Evolutionary conservation across 345 rosid species (phyloP).

Genomic region (Xanthoceras sorbifolium): DNA sequence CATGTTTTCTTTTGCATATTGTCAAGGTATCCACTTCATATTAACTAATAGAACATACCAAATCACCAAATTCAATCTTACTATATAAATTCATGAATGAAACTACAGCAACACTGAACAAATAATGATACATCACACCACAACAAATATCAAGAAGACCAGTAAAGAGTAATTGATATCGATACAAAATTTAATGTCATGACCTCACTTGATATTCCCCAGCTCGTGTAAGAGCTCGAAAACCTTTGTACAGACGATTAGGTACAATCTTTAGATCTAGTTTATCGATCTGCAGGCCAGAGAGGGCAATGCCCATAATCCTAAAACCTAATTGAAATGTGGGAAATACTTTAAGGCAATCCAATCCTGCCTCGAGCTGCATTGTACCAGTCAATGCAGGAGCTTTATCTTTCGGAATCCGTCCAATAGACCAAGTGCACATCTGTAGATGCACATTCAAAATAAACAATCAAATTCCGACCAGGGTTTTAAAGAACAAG

Average conservation of each 20-base stretch:
- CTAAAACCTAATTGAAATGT: constrained; percentile 70
- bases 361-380: constrained; percentile 58
- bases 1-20: background rate
- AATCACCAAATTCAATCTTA: background rate
- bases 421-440: constrained; percentile 85
- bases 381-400: constrained; percentile 80
- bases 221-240: constrained; percentile 79
- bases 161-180: background rate
- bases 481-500: background rate
- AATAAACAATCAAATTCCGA: constrained; percentile 9
- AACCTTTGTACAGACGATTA: constrained; percentile 81
- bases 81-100: background rate
- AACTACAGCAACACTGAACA: background rate
- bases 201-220: constrained; percentile 88
- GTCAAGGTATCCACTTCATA: background rate
- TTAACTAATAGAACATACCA: background rate
- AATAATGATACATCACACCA: background rate
- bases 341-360: constrained; percentile 78
- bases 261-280: constrained; percentile 68
- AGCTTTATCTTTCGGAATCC: constrained; percentile 81
- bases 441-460: constrained; percentile 42
- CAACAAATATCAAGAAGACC: background rate
- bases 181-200: constrained; percentile 29
- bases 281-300: constrained; percentile 79
- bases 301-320: constrained; percentile 90